A percentile compares a stretch with the other conserved stretches of the same genome.
These are phyloP conservation scores for Vaucheria bursata DNA, from an alignment of 352 stramenopile species.

Conservation along the genomic window DNA sequence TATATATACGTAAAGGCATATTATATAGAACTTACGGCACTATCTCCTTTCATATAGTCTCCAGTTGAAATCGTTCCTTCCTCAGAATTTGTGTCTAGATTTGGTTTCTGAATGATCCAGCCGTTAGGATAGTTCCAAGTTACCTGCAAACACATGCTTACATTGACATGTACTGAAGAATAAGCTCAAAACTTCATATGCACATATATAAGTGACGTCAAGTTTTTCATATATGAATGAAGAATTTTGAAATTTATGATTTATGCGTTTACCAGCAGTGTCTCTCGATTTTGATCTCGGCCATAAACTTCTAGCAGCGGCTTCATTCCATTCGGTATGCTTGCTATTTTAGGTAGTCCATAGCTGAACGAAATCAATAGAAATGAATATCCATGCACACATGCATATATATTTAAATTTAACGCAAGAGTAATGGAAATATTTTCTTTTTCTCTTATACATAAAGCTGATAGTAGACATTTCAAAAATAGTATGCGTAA, in stretches of 20 bases:
- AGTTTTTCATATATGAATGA: neutral
- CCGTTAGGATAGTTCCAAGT: constrained; percentile 53
- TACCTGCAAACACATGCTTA: neutral
- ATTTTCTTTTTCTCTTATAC: too few relatives aligned
- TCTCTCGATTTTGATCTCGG: constrained; percentile 34
- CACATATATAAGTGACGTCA: neutral
- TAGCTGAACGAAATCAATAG: too few relatives aligned
- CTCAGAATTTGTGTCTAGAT: constrained; percentile 67
- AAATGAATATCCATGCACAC: too few relatives aligned
- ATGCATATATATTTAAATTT: too few relatives aligned
- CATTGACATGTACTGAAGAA: neutral
- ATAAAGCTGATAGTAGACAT: too few relatives aligned
- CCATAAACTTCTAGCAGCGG: constrained; percentile 40
- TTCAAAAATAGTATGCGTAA: too few relatives aligned
- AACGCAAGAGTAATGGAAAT: too few relatives aligned
- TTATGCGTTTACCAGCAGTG: constrained; percentile 38
- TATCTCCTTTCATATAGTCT: constrained; percentile 65
- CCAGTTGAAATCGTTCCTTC: constrained; percentile 66
- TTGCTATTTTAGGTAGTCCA: constrained; percentile 21
- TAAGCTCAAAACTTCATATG: neutral
- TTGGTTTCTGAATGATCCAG: constrained; percentile 64
- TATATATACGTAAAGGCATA: too few relatives aligned
- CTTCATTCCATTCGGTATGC: constrained; percentile 29
- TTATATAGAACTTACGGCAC: neutral
- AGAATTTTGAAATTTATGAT: neutral